Evolutionary conservation across 139 green algal species (phyloP), one percentile per base, ranked within the genome.

Genomic region (Asterochloris sp.): DNA sequence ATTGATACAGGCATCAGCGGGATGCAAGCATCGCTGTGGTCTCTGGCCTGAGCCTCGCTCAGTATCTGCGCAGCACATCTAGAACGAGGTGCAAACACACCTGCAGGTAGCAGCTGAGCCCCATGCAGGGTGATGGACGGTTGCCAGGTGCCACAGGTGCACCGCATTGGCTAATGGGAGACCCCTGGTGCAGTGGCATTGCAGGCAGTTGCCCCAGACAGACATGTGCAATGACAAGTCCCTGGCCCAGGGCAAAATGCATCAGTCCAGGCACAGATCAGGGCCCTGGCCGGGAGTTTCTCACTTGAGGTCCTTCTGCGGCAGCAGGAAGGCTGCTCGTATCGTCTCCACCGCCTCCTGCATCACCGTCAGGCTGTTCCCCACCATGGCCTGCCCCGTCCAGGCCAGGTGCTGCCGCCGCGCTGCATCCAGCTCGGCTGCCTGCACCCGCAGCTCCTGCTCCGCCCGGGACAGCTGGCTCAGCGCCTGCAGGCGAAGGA

Each of bases 291-390:
- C 8, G 21, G 66, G 8, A 21, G 76, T 60, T 21, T 10, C 78
- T 73, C 63, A 84, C 81, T 82, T 85, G 82, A 89, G 79, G n/a
- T 89, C 88, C 78, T 88, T 88, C 8, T 85, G 78, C 0, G 88
- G 85, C 76, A 92, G 73, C 28, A 92, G 68, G 73, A 92, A 92
- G 29, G 84, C 81, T 1, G 84, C 85, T 11, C 90, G 29, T 60
- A 92, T 82, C 24, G 64, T 74, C 68, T 92, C 87, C 23, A 91
- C 82, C 9, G 76, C 82, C 1, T 92, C 87, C 75, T 92, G 82
- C 84, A 92, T 73, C 29, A 88, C 74, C 19, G 71, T 74, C 61
- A 92, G 76, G 71, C 74, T 85, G 69, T 89, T 85, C 29, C 71
- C 83, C 12, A 92, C 81, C 75, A 92, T 82, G 61, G 82, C 88